These are phyloP conservation scores for Saururus chinensis DNA, from an alignment of 164 flowering plant species.

Conservation along the genomic window DNA sequence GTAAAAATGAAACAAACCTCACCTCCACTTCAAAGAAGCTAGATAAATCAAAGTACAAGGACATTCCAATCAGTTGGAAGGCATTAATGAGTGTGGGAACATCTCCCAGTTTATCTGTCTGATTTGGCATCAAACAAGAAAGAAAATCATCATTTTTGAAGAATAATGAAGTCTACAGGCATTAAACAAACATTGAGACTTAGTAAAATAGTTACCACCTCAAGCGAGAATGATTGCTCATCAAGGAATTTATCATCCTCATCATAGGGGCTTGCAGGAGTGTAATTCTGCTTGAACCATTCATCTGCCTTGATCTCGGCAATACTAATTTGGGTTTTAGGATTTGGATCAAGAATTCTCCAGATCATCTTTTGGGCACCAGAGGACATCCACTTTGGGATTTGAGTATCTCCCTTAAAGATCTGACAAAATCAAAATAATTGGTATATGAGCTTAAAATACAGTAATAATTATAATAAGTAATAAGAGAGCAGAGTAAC, in stretches of 20 bases:
- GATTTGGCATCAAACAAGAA: slow-evolving; percentile 30
- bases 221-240: slow-evolving; percentile 45
- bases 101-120: slow-evolving; percentile 30
- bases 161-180: not conserved
- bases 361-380: slow-evolving; percentile 64
- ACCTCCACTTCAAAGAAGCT: slow-evolving; percentile 98
- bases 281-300: slow-evolving; percentile 74
- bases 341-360: slow-evolving; percentile 87
- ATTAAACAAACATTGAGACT: not conserved
- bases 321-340: slow-evolving; percentile 59
- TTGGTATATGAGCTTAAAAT: not conserved
- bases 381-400: slow-evolving; percentile 79
- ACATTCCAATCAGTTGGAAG: slow-evolving; percentile 96
- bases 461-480: too few relatives aligned
- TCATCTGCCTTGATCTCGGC: slow-evolving; percentile 54
- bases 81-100: slow-evolving; percentile 70
- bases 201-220: slow-evolving; percentile 24
- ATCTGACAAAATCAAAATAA: slow-evolving; percentile 32
- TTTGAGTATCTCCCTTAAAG: slow-evolving; percentile 56
- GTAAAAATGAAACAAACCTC: not conserved
- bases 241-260: slow-evolving; percentile 44
- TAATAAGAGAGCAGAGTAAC: not conserved
- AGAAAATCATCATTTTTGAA: not conserved
- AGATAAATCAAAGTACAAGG: slow-evolving; percentile 83
- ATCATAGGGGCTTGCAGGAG: slow-evolving; percentile 44